Conservation (phyloP, 2,329 filamentous ascomycete species). For the Ascochyta rabiei region DNA sequence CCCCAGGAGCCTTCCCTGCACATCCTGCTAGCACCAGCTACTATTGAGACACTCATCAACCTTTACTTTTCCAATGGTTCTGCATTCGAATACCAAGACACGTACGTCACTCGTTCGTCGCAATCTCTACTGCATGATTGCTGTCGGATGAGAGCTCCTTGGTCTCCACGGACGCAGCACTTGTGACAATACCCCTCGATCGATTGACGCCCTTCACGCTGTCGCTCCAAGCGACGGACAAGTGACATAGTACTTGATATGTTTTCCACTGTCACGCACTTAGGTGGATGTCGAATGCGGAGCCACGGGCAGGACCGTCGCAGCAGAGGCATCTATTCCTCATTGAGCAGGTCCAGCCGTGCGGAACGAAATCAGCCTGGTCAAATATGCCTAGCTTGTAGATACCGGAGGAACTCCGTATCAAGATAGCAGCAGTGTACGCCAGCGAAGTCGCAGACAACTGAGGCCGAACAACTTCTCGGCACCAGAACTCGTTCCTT, state of each 20-base stretch:
- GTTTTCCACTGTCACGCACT: conserved; percentile 2
- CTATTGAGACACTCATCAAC: conserved; percentile 31
- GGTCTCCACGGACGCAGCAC: neutral
- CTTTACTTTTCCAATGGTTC: neutral
- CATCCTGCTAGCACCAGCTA: conserved; percentile 40
- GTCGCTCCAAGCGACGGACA: conserved; percentile 1
- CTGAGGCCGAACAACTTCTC: neutral
- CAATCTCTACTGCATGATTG: neutral
- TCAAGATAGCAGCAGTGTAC: conserved; percentile 10
- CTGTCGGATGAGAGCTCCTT: neutral
- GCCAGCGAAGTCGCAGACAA: neutral
- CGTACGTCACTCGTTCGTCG: neutral
- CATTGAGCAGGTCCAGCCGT: conserved; percentile 17
- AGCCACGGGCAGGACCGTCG: conserved; percentile 12
- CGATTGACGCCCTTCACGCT: conserved; percentile 17
- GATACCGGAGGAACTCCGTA: conserved; percentile 15
- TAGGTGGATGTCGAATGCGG: conserved; percentile 1
- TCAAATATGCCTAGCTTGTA: conserved; percentile 12
- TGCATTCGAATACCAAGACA: neutral
- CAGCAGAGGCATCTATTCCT: conserved; percentile 4
- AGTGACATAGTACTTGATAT: conserved; percentile 1
- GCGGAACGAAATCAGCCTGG: conserved; percentile 14
- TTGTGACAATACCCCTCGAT: conserved; percentile 4
- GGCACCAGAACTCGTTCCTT: neutral
- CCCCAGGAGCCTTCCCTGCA: conserved; percentile 47